Evolutionary conservation across 192 early-diverging fungal species (phyloP).

Genomic region (Coemansia sp.): DNA sequence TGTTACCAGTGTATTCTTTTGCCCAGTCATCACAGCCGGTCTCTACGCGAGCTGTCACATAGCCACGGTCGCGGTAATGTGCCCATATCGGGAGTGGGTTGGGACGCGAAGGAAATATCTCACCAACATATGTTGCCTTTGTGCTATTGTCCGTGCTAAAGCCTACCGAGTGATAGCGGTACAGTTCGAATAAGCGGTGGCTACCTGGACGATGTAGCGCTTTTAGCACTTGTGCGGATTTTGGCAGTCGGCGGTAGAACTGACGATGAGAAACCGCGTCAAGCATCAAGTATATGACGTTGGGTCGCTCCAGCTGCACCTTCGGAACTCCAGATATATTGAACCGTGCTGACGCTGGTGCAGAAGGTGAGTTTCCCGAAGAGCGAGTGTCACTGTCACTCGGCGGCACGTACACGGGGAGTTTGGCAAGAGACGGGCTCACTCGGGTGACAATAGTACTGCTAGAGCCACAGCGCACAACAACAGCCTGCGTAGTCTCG

Average conservation of each 20-base stretch:
- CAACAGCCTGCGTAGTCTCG: slow-evolving; percentile 51
- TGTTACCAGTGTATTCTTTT: slow-evolving; percentile 41
- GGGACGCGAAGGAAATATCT: slow-evolving; percentile 22
- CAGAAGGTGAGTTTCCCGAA: neutral
- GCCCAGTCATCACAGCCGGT: slow-evolving; percentile 61
- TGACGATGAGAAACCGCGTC: slow-evolving; percentile 59
- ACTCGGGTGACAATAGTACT: slow-evolving; percentile 44
- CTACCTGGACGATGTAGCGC: slow-evolving; percentile 34
- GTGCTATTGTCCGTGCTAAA: slow-evolving; percentile 61
- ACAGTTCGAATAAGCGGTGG: slow-evolving; percentile 54
- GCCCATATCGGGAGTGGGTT: slow-evolving; percentile 61
- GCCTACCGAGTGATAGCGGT: slow-evolving; percentile 58
- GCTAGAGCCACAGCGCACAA: slow-evolving; percentile 51
- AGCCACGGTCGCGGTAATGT: slow-evolving; percentile 59
- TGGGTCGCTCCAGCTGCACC: slow-evolving; percentile 30
- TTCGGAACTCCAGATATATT: neutral
- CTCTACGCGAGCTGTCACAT: slow-evolving; percentile 58
- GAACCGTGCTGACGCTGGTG: neutral
- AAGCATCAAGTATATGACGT: slow-evolving; percentile 59
- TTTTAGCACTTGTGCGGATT: slow-evolving; percentile 35
- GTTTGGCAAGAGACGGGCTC: slow-evolving; percentile 21
- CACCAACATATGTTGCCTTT: slow-evolving; percentile 52
- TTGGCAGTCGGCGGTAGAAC: slow-evolving; percentile 60
- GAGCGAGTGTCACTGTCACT: slow-evolving; percentile 31
- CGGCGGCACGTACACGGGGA: slow-evolving; percentile 20